Base-by-base conservation (phyloP, 75 land plant species). In the Pseudotsuga menziesii region DNA sequence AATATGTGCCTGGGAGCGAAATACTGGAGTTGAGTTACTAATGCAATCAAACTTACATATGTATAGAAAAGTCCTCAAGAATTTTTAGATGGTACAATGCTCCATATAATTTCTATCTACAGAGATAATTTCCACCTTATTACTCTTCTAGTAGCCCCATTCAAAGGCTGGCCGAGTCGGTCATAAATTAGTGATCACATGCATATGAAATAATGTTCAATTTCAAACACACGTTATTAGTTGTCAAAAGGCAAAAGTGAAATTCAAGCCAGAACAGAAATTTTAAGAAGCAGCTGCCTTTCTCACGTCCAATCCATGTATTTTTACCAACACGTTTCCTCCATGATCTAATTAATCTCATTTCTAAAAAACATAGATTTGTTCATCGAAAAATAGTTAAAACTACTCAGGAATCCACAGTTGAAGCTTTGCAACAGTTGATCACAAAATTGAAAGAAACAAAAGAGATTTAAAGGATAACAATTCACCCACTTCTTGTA, bases 401-500 rank as follows among this genome's bases (percentile, higher is more conserved):
- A 41, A 35, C n/a, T 69, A 69, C 72, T 39, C 48, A 69, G 20
- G 14, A 41, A 69, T 69, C n/a, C 19, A 67, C 70, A 36, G 32
- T 17, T 67, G 16, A 11, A 35, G 54, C 54, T 48, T 48, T 48
- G 54, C 54, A 48, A 48, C 54, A 69, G 72, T 41, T 69, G 23
- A 69, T 12, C n/a, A 41, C 48, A 69, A 41, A 20, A 48, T 48
- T 48, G 54, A 48, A 48, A 11, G 54, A 48, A 48, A 48, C 12
- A 48, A 48, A 48, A 48, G 54, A 48, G 54, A 9, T 48, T 48
- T 48, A 48, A 11, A 9, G 54, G 54, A 48, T 1, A 48, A 48
- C 9, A n/a, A 62, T 8, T 27, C 13, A 25, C 88, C 83, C 72
- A 91, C 88, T 61, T 85, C 78, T 16, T 80, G 41, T 0, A 81